Base-by-base conservation (phyloP, 1,139 yeast genomes). In the Candida freyschussii region DNA sequence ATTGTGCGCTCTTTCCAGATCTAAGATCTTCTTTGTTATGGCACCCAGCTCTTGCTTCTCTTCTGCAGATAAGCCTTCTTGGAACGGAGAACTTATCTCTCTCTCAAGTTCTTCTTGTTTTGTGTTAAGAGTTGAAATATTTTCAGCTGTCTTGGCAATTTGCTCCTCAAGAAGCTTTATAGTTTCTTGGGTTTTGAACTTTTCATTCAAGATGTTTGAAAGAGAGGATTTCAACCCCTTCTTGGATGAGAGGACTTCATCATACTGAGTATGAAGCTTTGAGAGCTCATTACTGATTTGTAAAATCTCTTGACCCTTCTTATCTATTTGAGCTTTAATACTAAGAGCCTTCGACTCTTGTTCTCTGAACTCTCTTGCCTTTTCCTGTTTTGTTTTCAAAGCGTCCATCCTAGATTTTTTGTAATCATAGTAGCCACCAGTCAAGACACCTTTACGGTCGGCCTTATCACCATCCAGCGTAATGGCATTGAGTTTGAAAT, bases 401-500 rank as follows among this genome's bases (percentile, higher is more conserved):
- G 83, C 77, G 47, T 85, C 95, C 29, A 89, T 59, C 43, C 93
- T 67, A 0, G 89, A 80, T 28, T 63, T 64, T 45, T 75, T 71
- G 43, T 69, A 71, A 50, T 86, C 94, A 47, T 84, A 71, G 52
- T 72, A 87, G 32, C 98, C 98, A 59, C 98, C 98, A 13, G 87
- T 78, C 34, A 91, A 60, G 2, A 81, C 83, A 56, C 98, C 98
- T 44, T 68, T 75, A 31, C 73, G 75, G 47, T 86, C 95, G 27
- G 86, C 86, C 45, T 85, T 68, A 55, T 91, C 97, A 44, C 98
- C 98, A 57, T 85, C 94, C 21, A 91, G 63, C 0, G 98, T 91
- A 19, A 91, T 82, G 1, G 95, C 86, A 45, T 74, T 79, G 22
- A 89, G 61, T 25, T 75, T 74, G 51, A 67, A 75, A 7, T 63